Evolutionary conservation across 441 rosid species (phyloP).

Genomic region (Isatis lusitanica): DNA sequence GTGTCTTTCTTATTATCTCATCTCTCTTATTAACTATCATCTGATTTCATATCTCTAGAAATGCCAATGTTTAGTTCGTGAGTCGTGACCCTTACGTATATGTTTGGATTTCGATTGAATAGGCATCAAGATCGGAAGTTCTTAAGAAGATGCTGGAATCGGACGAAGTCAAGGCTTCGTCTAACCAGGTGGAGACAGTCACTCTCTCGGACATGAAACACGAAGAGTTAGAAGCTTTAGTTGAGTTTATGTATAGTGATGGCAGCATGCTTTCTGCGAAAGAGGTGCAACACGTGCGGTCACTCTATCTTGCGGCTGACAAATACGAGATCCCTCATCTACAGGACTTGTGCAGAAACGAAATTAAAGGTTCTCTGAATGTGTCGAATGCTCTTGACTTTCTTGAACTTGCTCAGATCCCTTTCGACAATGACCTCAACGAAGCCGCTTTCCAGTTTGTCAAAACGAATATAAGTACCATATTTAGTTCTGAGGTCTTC

Average conservation of each 20-base stretch:
- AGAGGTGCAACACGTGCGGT: not conserved
- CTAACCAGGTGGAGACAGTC: not conserved
- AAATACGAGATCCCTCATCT: not conserved
- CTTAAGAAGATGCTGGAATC: slow-evolving; percentile 1
- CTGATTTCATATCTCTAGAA: not conserved
- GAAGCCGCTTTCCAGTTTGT: not conserved
- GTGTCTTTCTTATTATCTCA: not conserved
- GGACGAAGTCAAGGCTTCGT: not conserved
- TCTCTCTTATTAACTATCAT: not conserved
- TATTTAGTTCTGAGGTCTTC: not conserved
- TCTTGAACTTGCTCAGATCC: not conserved
- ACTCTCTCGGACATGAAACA: not conserved
- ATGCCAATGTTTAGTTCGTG: not conserved
- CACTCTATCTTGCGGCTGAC: slow-evolving; percentile 11
- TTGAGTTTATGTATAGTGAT: slow-evolving; percentile 4
- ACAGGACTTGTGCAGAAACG: not conserved
- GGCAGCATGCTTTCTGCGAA: not conserved
- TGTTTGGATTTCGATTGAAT: not conserved
- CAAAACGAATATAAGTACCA: not conserved
- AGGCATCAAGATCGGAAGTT: slow-evolving; percentile 4
- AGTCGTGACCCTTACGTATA: not conserved
- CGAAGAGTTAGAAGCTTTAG: slow-evolving; percentile 2
- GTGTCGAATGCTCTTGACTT: not conserved
- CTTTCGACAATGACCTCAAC: not conserved
- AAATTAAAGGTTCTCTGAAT: not conserved